Evolutionary conservation across 257 asterid species (phyloP), one percentile per base, ranked within the genome.

Genomic region (Galeopsis tetrahit): DNA sequence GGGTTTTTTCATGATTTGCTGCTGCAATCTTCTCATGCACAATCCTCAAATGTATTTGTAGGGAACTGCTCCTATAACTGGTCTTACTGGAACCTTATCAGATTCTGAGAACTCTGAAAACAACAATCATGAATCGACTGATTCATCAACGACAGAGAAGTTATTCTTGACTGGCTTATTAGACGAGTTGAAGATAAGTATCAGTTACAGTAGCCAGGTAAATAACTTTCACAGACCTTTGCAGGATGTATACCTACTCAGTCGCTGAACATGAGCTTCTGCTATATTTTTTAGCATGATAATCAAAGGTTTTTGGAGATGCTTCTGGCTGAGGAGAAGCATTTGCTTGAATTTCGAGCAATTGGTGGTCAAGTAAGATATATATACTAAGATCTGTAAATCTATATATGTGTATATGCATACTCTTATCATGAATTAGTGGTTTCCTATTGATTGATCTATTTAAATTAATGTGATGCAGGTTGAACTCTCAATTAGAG

Each of bases 261-360:
- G 53, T 62, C 39, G n/a, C 56, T 72, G 44, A 74, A 39, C 65
- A 33, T 72, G 74, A 77, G 60, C 44, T n/a, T 57, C n/a, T 72
- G 28, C 74, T 80, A 15, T 53, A 52, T 58, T 63, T 68, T 70
- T 31, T 78, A 89, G 97, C 82, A 78, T 58, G 92, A 85, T 13
- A 61, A 61, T 49, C 86, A 79, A 79, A 87, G 82, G 76, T 82
- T 81, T 71, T 66, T 70, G 83, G 86, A 85, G 88, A 86, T 87
- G 82, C 97, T 94, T 80, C 92, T 87, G 57, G 96, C 93, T 13
- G 93, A 88, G 81, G 99, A 94, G 87, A 88, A 78, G 69, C 86
- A 79, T 69, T 82, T 94, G 81, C 86, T 94, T 75, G 99, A 91
- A 71, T 87, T 94, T 78, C 96, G 98, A 77, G 99, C 99, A 73